These are phyloP conservation scores for Colletotrichum lupini DNA, from an alignment of 2,329 filamentous ascomycete genomes.

Conservation along the genomic window DNA sequence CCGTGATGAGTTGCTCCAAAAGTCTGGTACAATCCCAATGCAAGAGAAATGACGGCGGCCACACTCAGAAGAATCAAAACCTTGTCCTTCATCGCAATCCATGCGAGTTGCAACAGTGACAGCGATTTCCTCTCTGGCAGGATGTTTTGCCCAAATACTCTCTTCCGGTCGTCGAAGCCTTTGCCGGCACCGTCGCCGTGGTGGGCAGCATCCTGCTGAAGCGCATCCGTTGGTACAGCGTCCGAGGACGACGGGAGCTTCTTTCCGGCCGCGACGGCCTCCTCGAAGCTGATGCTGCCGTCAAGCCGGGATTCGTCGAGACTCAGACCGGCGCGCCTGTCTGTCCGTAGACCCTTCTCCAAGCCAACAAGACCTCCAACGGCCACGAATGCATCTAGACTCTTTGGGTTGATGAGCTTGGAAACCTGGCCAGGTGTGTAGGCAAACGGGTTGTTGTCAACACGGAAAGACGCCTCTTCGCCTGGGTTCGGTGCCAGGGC, in stretches of 20 bases:
- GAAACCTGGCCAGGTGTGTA: slow-evolving; percentile 65
- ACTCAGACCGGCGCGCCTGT: slow-evolving; percentile 59
- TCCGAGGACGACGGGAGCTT: slow-evolving; percentile 43
- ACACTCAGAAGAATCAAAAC: slow-evolving; percentile 78
- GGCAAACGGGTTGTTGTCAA: slow-evolving; percentile 69
- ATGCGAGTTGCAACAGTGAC: slow-evolving; percentile 75
- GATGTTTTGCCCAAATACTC: slow-evolving; percentile 70
- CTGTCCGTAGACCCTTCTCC: slow-evolving; percentile 61
- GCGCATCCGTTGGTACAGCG: slow-evolving; percentile 35
- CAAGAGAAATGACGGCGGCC: slow-evolving; percentile 78
- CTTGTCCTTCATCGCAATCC: slow-evolving; percentile 87
- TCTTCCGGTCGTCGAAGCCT: slow-evolving; percentile 60
- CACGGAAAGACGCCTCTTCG: slow-evolving; percentile 75
- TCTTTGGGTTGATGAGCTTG: slow-evolving; percentile 64
- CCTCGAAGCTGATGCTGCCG: slow-evolving; percentile 58
- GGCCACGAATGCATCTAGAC: slow-evolving; percentile 58
- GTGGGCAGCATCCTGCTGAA: slow-evolving; percentile 27
- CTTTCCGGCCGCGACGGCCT: slow-evolving; percentile 55
- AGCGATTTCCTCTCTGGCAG: slow-evolving; percentile 77
- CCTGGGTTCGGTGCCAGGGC: slow-evolving; percentile 57
- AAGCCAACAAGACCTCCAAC: slow-evolving; percentile 65
- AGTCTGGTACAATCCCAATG: slow-evolving; percentile 80
- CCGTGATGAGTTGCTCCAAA: slow-evolving; percentile 63
- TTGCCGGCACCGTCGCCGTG: slow-evolving; percentile 25
- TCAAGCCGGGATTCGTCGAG: slow-evolving; percentile 59